phyloP scores from a whole-genome alignment of 2,329 filamentous ascomycete genomes.

The Calonectria hongkongensis region DNA sequence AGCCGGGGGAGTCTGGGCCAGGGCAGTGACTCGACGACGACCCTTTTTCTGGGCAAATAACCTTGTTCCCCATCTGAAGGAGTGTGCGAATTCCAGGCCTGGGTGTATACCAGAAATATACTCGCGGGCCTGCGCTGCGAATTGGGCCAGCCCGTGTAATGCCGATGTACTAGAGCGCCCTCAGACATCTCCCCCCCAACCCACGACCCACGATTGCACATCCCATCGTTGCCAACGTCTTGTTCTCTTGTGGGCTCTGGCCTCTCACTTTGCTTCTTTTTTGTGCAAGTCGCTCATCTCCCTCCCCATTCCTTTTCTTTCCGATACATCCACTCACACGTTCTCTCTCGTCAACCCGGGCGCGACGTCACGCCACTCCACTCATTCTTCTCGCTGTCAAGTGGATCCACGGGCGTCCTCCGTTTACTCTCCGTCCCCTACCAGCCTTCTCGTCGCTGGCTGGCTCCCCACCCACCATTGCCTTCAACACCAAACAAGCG shows the following conservation, averaged over 20 bases:
- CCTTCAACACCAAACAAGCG: constrained; percentile 36
- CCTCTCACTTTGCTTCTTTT: constrained; percentile 40
- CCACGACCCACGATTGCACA: constrained; percentile 19
- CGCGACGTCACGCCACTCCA: constrained; percentile 51
- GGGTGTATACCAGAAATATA: not conserved
- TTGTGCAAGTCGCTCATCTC: constrained; percentile 42
- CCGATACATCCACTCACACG: constrained; percentile 45
- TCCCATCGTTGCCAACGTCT: constrained; percentile 23
- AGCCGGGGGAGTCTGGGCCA: constrained; percentile 5
- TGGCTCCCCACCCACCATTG: constrained; percentile 17
- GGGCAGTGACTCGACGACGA: constrained; percentile 27
- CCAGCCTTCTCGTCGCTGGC: not conserved
- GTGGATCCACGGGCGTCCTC: constrained; percentile 32
- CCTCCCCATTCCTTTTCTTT: constrained; percentile 45
- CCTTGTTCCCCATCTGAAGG: constrained; percentile 35
- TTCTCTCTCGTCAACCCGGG: constrained; percentile 41
- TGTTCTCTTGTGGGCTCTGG: not conserved
- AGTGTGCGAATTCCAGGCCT: constrained; percentile 26
- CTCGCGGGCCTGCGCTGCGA: not conserved
- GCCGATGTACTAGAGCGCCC: not conserved
- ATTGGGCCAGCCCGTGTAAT: constrained; percentile 4
- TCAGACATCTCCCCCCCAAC: constrained; percentile 10
- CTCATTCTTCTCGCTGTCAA: constrained; percentile 41
- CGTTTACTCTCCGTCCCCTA: constrained; percentile 24
- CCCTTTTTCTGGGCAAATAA: constrained; percentile 31